Conservation (phyloP, 108 stramenopile species). For the Schizochytrium sp. region DNA sequence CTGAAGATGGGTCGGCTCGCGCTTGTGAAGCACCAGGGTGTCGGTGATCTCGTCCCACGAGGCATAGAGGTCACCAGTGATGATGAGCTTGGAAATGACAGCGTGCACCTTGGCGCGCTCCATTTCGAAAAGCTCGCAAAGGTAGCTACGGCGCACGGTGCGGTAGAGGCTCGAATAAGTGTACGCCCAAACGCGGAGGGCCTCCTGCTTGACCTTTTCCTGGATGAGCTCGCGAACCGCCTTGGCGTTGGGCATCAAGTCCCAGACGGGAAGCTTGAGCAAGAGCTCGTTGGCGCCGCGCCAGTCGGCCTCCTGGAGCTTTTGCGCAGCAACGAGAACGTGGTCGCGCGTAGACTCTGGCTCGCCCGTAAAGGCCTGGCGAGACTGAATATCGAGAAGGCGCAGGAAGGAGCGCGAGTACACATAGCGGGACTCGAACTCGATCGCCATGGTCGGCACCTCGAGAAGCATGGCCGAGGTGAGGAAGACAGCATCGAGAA, state of each 20-base stretch:
- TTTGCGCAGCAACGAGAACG: conserved; percentile 82
- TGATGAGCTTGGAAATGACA: conserved; percentile 95
- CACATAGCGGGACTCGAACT: conserved; percentile 28
- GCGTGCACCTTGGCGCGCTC: conserved; percentile 72
- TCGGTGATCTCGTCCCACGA: conserved; percentile 96
- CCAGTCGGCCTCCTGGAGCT: conserved; percentile 86
- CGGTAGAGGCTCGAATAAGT: conserved; percentile 83
- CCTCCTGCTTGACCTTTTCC: conserved; percentile 86
- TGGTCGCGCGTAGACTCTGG: conserved; percentile 95
- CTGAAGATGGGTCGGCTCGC: conserved; percentile 77
- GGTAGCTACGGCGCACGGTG: conserved; percentile 67
- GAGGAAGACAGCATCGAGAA: conserved; percentile 88
- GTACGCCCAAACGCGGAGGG: conserved; percentile 85
- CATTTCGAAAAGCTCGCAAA: conserved; percentile 94
- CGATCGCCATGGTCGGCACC: conserved; percentile 87
- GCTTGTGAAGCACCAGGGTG: conserved; percentile 74
- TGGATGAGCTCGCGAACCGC: conserved; percentile 68
- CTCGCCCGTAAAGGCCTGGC: conserved; percentile 92
- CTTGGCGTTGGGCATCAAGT: conserved; percentile 73
- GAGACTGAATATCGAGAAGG: conserved; percentile 75
- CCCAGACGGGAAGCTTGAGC: conserved; percentile 77
- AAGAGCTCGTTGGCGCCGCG: conserved; percentile 68
- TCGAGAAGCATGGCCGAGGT: conserved; percentile 95
- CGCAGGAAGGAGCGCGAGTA: conserved; percentile 83
- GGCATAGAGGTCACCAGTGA: conserved; percentile 86